Base-by-base conservation (phyloP, 805 yeast genomes). In the Saturnispora dispora region DNA sequence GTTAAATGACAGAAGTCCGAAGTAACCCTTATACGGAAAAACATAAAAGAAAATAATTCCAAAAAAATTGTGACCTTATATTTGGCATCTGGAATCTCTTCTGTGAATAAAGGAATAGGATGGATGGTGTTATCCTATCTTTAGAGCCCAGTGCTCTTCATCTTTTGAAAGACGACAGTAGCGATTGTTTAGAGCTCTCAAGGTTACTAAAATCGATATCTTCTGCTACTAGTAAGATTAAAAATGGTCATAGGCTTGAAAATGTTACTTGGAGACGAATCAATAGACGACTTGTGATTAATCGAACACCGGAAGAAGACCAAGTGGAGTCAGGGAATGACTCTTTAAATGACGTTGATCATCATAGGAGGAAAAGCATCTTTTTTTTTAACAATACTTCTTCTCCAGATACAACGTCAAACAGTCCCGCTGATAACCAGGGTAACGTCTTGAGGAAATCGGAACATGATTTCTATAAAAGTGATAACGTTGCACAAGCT, bases 241-340 rank as follows among this genome's bases (percentile, higher is more conserved):
- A 55, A 36, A 64, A 67, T 48, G 71, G 71, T 27, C 60, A 60
- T 45, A 53, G 72, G 46, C 55, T 68, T 17, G 71, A 66, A 50
- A 68, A 68, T 50, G 59, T 67, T 13, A 61, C 68, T 46, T 67
- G 71, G 71, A 56, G 72, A 33, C 63, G 66, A 20, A 65, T 67
- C 15, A 68, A 68, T 48, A 58, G 65, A 37, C 62, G 62, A 33
- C 48, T 68, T 15, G 53, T 66, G 3, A 45, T 60, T 3, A 25
- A 42, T 27, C 45, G 35, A 42, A 20, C 17, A 42, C 17, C 8
- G 15, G 17, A 40, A 40, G 18, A 15, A 13, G 27, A 22, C 2
- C 18, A 22, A 23, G 30, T 20, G 22, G 44, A 23, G 23, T 11
- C 23, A 22, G 22, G 5, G 44, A 15, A n/a, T 8, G 44, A 40